Base-by-base conservation (phyloP, 2,329 filamentous ascomycete genomes). In the Penicillium sp. region DNA sequence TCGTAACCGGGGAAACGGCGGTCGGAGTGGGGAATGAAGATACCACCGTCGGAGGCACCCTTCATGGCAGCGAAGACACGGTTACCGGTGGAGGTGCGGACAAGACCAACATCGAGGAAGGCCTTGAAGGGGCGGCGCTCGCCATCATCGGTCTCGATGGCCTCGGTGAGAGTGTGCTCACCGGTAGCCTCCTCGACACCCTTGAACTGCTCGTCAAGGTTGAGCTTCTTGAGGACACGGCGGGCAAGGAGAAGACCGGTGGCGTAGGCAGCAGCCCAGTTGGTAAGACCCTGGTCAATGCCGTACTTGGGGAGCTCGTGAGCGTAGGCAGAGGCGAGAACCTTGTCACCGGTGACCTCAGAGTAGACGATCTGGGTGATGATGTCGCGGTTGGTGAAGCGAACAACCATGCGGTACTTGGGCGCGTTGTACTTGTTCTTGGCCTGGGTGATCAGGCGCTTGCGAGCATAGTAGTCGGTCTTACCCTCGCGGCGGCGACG, bases 341-440 rank as follows among this genome's bases (percentile, higher is more conserved):
- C 89, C 88, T 97, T 97, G 89, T 99, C 94, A 76, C 94, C 94
- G 69, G 85, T 87, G 83, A 99, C 90, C 86, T 99, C 94, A 62
- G 94, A 95, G 78, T 86, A 89, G 79, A 99, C 87, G 79, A 99
- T 94, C 86, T 99, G 94, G 83, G 87, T 88, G 84, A 97, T 90
- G 85, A 97, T 96, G 86, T 99, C 93, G 82, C 92, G 91, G 89
- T 97, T 96, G 86, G 91, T 95, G 89, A 96, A 96, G 80, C 94
- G 94, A 79, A 99, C 91, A 70, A 99, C 94, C 77, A 99, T 89
- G 78, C 94, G 91, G 89, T 99, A 97, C 88, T 99, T 99, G 82
- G 94, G 94, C 67, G 94, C 90, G 84, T 96, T 96, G 90, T 97
- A 99, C 90, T 99, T 99, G 91, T 99, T 99, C 91, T 97, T 99